These are phyloP conservation scores for Mycena vitilis DNA, from an alignment of 768 basidiomycete genomes.

Conservation along the genomic window DNA sequence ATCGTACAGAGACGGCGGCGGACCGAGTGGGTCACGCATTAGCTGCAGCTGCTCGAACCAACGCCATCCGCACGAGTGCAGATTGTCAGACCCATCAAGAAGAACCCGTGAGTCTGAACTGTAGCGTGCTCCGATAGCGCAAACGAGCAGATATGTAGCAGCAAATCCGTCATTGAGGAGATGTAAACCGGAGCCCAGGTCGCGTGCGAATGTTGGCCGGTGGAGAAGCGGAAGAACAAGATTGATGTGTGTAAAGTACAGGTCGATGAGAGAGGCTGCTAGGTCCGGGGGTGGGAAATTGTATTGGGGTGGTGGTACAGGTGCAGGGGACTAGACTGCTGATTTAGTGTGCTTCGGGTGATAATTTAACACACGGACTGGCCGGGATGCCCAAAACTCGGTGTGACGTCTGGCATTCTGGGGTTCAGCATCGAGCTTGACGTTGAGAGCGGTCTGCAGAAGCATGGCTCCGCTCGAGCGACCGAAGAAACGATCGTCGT, in stretches of 20 bases:
- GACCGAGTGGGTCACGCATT: conserved; percentile 67
- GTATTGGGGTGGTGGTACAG: conserved; percentile 43
- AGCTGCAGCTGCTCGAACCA: conserved; percentile 76
- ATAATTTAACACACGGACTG: conserved; percentile 47
- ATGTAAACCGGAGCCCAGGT: conserved; percentile 63
- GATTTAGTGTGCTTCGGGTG: conserved; percentile 10
- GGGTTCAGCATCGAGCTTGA: conserved; percentile 52
- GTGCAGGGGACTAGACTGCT: conserved; percentile 35
- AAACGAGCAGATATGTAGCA: conserved; percentile 60
- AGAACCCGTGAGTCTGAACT: conserved; percentile 74
- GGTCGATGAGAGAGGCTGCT: conserved; percentile 62
- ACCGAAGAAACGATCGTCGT: conserved; percentile 59
- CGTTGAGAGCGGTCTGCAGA: conserved; percentile 64
- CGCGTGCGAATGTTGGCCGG: conserved; percentile 71
- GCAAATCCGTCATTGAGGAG: conserved; percentile 59
- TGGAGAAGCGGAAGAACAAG: conserved; percentile 75
- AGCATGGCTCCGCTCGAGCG: conserved; percentile 65
- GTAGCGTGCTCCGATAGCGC: conserved; percentile 70
- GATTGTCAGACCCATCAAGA: conserved; percentile 56
- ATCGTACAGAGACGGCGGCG: conserved; percentile 74
- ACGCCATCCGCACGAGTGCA: conserved; percentile 67
- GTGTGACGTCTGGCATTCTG: conserved; percentile 46
- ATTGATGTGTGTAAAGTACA: conserved; percentile 75
- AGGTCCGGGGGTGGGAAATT: conserved; percentile 67
- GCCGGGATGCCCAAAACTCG: conserved; percentile 63